A percentile compares a stretch with the other conserved stretches of the same genome.
Conservation (phyloP, 1,139 yeast genomes). For the Suhomyces bokatorum region DNA sequence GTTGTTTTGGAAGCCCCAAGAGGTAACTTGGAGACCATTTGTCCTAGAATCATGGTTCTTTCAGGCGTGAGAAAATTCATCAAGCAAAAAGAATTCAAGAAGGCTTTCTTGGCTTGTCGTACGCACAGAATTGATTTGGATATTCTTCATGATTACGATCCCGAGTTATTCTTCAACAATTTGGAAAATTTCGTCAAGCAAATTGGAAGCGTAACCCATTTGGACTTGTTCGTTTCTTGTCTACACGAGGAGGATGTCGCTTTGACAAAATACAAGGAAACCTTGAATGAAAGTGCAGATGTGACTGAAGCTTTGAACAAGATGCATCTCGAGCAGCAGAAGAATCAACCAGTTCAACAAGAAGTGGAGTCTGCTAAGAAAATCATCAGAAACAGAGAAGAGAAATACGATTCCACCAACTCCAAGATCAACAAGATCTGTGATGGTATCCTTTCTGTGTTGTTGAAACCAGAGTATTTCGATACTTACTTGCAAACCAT, state of each 20-base stretch:
- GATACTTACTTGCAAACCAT: constrained; percentile 70
- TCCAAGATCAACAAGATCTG: constrained; percentile 80
- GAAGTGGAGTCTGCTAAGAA: constrained; percentile 16
- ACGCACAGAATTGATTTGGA: constrained; percentile 91
- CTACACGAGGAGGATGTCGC: constrained; percentile 87
- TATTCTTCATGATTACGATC: constrained; percentile 83
- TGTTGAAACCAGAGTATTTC: constrained; percentile 54
- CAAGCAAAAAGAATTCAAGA: constrained; percentile 52
- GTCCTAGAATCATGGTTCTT: constrained; percentile 89
- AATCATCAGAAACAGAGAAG: constrained; percentile 22
- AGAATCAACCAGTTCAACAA: background rate
- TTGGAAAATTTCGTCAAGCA: constrained; percentile 71
- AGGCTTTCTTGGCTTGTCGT: constrained; percentile 82
- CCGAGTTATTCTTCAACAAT: constrained; percentile 62
- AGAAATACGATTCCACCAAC: constrained; percentile 29
- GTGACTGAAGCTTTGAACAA: constrained; percentile 5
- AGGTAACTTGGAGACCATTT: constrained; percentile 92
- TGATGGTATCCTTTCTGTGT: constrained; percentile 60
- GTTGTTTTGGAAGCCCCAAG: constrained; percentile 92
- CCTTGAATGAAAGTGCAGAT: constrained; percentile 35
- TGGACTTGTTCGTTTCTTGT: constrained; percentile 86
- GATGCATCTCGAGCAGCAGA: constrained; percentile 5
- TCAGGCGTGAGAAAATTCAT: constrained; percentile 78
- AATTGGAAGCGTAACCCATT: constrained; percentile 67
- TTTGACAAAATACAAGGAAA: constrained; percentile 77